phyloP scores from a whole-genome alignment of 2,329 filamentous ascomycete genomes.

The Trichoderma hamatum region DNA sequence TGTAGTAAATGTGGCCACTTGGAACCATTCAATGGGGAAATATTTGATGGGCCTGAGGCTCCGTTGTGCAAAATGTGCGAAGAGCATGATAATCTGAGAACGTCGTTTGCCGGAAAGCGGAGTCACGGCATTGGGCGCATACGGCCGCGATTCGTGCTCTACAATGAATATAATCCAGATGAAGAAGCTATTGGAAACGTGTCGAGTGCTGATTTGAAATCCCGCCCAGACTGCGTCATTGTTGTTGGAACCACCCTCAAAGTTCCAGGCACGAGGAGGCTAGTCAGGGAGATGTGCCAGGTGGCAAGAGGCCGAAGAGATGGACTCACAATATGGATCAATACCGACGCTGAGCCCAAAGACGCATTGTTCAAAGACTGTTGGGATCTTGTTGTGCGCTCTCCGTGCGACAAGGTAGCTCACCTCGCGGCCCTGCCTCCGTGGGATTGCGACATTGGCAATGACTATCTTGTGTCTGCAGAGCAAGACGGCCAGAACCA shows the following conservation, averaged over 20 bases:
- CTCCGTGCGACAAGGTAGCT: constrained; percentile 87
- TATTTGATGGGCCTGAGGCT: constrained; percentile 83
- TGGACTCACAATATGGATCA: constrained; percentile 92
- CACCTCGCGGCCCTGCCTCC: constrained; percentile 65
- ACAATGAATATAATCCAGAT: constrained; percentile 96
- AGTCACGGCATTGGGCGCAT: constrained; percentile 91
- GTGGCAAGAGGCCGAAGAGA: constrained; percentile 81
- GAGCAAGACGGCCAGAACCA: constrained; percentile 48
- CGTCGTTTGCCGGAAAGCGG: constrained; percentile 76
- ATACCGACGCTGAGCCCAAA: constrained; percentile 80
- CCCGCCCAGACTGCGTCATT: constrained; percentile 85
- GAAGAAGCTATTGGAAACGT: constrained; percentile 94
- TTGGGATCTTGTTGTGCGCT: constrained; percentile 89
- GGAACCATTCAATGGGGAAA: constrained; percentile 71
- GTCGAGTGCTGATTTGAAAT: constrained; percentile 80
- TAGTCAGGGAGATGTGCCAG: constrained; percentile 88
- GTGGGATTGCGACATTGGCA: constrained; percentile 59
- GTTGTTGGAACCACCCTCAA: constrained; percentile 96
- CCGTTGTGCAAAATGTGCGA: constrained; percentile 78
- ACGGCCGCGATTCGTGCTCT: constrained; percentile 90
- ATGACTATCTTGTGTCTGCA: constrained; percentile 52
- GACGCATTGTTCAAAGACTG: constrained; percentile 86
- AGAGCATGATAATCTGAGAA: constrained; percentile 74
- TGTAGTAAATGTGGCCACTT: constrained; percentile 89
- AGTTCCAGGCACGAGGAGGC: constrained; percentile 85